Evolutionary conservation across 2,329 filamentous ascomycete genomes (phyloP), one percentile per base, ranked within the genome.

Genomic region (Bretziella fagacearum): DNA sequence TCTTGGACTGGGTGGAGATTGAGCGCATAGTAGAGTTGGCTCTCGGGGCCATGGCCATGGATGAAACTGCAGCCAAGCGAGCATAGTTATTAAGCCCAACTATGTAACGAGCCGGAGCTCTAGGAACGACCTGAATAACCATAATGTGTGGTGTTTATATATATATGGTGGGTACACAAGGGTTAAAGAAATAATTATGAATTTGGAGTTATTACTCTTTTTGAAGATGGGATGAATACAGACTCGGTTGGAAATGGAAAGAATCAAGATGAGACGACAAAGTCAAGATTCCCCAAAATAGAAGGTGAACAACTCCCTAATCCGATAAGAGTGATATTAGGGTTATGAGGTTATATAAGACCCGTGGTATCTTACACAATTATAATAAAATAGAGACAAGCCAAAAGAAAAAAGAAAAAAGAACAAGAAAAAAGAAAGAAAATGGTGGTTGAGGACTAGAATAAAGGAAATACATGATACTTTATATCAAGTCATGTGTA

Each of bases 81-180:
- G 26, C 23, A 47, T 47, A 42, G 37, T 29, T 35, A 27, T 32
- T 18, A 15, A 43, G 30, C 18, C 46, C 46, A 32, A 37, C 17
- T 17, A 42, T 42, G 20, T 42, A 23, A 18, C 29, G 44, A 36
- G 43, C 32, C 6, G 47, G 13, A 17, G 47, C 26, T 45, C 33
- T 46, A 25, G 36, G 29, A 13, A 42, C 7, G 11, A 23, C 25
- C 15, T 29, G 29, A 27, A 36, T 20, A 35, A 43, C 27, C 35
- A 39, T 42, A 30, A 23, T 39, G 20, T 36, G 20, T 29, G 11
- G n/a, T 32, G 20, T 23, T 33, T n/a, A n/a, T n/a, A n/a, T n/a
- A n/a, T n/a, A n/a, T n/a, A n/a, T n/a, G n/a, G n/a, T n/a, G n/a
- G n/a, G n/a, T n/a, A n/a, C n/a, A n/a, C n/a, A n/a, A n/a, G n/a